Conservation (phyloP, 305 asterid genomes). For the Andrographis paniculata region DNA sequence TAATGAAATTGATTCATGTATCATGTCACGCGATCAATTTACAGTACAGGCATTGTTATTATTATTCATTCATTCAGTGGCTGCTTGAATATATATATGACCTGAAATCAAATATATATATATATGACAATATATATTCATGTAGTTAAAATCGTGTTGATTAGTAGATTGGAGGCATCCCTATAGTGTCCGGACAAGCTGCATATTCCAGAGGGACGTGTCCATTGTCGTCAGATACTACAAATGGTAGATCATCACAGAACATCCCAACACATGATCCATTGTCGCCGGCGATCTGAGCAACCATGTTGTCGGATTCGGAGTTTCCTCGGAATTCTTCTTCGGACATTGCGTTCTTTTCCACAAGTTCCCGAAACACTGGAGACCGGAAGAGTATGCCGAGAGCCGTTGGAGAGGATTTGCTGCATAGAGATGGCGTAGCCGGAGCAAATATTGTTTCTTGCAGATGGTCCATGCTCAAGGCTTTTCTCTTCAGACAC, state of each 20-base stretch:
- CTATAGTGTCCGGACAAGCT: slow-evolving; percentile 18
- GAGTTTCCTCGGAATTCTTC: slow-evolving; percentile 23
- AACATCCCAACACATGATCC: slow-evolving; percentile 28
- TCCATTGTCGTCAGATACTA: slow-evolving; percentile 24
- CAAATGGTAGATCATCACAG: slow-evolving; percentile 27
- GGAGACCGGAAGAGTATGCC: slow-evolving; percentile 60
- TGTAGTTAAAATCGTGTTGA: too few species aligned
- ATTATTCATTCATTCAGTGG: too few species aligned
- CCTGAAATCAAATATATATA: too few species aligned
- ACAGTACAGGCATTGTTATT: too few species aligned
- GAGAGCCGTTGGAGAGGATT: slow-evolving; percentile 59
- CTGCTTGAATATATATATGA: too few species aligned
- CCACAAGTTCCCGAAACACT: slow-evolving; percentile 48
- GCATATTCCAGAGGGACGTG: slow-evolving; percentile 27
- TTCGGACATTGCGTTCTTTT: slow-evolving; percentile 47
- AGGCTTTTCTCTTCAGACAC: slow-evolving; percentile 31
- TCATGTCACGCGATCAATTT: too few species aligned
- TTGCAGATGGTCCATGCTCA: slow-evolving; percentile 26
- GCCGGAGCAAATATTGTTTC: slow-evolving; percentile 26
- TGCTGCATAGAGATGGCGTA: slow-evolving; percentile 18
- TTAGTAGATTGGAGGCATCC: slow-evolving; percentile 19
- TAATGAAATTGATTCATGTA: too few species aligned
- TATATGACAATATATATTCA: too few species aligned
- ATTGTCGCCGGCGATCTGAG: slow-evolving; percentile 7
- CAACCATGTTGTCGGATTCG: neutral